Base-by-base conservation (phyloP, 768 basidiomycete species). In the Hypholoma sublateritium region DNA sequence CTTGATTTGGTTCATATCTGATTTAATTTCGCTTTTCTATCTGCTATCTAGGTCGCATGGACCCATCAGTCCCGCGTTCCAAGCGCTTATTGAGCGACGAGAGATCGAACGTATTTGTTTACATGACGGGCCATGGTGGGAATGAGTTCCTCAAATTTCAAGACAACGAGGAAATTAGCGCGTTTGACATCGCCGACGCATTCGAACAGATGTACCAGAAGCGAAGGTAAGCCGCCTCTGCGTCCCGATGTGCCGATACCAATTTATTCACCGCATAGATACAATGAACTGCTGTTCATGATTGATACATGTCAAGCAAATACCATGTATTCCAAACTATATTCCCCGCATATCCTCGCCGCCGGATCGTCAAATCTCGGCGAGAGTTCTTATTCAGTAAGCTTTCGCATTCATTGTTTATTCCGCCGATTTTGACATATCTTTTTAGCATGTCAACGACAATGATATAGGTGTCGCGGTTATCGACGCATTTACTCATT, bases 201-300 rank as follows among this genome's bases (percentile, higher is more conserved):
- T 91, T 98, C 59, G 94, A 94, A 70, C 95, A 98, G 73, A 99
- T 99, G 96, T 95, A 89, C 79, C 91, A 95, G 70, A 98, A 98
- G 80, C 89, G 89, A 69, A 77, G 95, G 95, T 91, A 56, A 43
- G 81, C 65, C 25, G 36, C 32, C 19, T 46, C n/a, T 9, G 12
- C 46, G 8, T 37, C 34, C 6, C 14, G 21, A 25, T 19, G 42
- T 41, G 17, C 24, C 55, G 57, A n/a, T 55, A 17, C 16, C 39
- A 39, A 22, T 28, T 43, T 14, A 3, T 63, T 32, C 9, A 32
- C 28, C 28, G 28, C 28, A 32, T 32, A 89, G 88, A 53, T 99
- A 98, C 75, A 95, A 98, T 71, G 93, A 96, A 70, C 85, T 99
- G 48, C 82, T 99, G 66, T 97, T 96, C 78, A 98, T 98, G 91